Base-by-base conservation (phyloP, 768 basidiomycete species). In the Lactarius quietus region DNA sequence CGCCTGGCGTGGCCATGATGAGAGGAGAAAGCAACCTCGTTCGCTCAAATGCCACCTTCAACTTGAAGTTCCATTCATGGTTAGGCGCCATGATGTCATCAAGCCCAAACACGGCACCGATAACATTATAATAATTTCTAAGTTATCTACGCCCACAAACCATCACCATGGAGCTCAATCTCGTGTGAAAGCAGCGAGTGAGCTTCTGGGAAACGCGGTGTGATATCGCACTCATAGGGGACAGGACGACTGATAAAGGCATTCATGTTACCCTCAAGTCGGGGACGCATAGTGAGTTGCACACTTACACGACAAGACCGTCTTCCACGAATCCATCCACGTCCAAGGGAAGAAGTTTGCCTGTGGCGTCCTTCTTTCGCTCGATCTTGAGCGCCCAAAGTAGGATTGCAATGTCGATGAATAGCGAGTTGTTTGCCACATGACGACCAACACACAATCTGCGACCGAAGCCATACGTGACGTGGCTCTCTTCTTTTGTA, bases 301-400 rank as follows among this genome's bases (percentile, higher is more conserved):
- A 52, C 67, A 52, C 67, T 68, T 57, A 68, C 67, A 68, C 67
- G 28, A 68, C 67, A 15, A 68, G 67, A 31, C 67, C 67, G 17
- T 61, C 64, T 57, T 68, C 67, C n/a, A 68, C 64, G 31, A 65
- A 68, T 8, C 67, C 67, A 39, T 68, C 67, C 43, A 68, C 64
- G n/a, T 68, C 57, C 14, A 67, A 38, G 14, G 63, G 57, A 31
- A 68, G 63, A 3, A 18, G 33, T 28, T 54, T 48, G 5, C 67
- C 67, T 10, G 55, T 57, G 8, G 48, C 51, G 20, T 67, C 60
- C 23, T 62, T 67, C 56, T 65, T 64, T 29, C 63, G 59, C 45
- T 65, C 57, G n/a, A 68, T 61, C 6, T 53, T 68, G 35, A 33
- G 23, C 10, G 64, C 55, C 67, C 67, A 68, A 29, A 68, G 67